Evolutionary conservation across 2,329 filamentous ascomycete species (phyloP).

Genomic region (Cercospora beticola): DNA sequence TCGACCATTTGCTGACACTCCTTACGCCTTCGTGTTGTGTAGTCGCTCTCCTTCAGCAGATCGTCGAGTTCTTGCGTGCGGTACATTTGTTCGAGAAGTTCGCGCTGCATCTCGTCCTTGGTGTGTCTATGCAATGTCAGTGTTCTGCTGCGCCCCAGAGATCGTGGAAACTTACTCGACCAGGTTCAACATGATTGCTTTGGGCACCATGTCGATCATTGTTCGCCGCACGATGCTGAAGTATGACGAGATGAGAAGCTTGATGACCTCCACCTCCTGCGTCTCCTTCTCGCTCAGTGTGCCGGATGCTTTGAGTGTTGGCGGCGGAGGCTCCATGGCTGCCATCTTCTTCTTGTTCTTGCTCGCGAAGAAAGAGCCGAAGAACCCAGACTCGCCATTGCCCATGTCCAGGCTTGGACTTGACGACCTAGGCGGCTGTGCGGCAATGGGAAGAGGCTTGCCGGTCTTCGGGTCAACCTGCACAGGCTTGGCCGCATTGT

Average conservation of each 20-base stretch:
- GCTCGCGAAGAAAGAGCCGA: constrained; percentile 95
- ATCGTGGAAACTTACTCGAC: constrained; percentile 69
- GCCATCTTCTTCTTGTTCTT: constrained; percentile 99
- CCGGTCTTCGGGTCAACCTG: constrained; percentile 99
- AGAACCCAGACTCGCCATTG: constrained; percentile 68
- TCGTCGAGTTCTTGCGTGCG: constrained; percentile 86
- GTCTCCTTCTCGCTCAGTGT: constrained; percentile 90
- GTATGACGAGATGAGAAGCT: constrained; percentile 93
- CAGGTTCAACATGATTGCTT: constrained; percentile 96
- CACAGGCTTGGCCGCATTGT: constrained; percentile 76
- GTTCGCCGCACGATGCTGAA: constrained; percentile 97
- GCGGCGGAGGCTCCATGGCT: constrained; percentile 95
- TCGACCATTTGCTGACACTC: constrained; percentile 99
- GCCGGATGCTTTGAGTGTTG: constrained; percentile 89
- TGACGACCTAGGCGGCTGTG: constrained; percentile 65
- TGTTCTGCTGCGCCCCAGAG: not conserved
- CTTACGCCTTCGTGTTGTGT: constrained; percentile 90
- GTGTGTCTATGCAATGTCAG: constrained; percentile 63
- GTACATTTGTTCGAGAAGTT: constrained; percentile 97
- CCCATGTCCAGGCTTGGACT: constrained; percentile 70
- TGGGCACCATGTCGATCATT: constrained; percentile 99
- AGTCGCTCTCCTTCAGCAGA: constrained; percentile 95
- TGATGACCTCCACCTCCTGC: constrained; percentile 97
- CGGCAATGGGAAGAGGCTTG: constrained; percentile 73
- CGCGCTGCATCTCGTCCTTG: constrained; percentile 97